Base-by-base conservation (phyloP, 306 rosid species). In the Urtica urens region DNA sequence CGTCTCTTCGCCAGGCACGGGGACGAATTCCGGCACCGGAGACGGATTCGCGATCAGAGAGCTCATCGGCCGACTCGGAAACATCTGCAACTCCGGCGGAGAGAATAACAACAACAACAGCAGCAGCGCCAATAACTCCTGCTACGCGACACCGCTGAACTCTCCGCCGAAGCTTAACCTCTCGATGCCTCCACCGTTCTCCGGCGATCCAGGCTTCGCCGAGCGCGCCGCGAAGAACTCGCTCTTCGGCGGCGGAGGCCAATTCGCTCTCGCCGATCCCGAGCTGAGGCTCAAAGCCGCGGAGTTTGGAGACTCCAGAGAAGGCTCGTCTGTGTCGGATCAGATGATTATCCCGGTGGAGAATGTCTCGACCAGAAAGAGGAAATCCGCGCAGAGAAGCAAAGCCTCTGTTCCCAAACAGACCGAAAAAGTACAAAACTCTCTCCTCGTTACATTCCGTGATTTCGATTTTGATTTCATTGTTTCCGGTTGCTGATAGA, bases 151-250 rank as follows among this genome's bases (percentile, higher is more conserved):
- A 10, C 83, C 83, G 17, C 40, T 77, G 45, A 77, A 72, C 60
- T 77, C 79, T 3, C 78, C 83, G 16, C 79, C 79, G 4, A 76
- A 71, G 63, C 78, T 63, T 48, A 71, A 63, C 24, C 57, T 67
- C 24, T 53, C 64, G 11, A 63, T 75, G 35, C 55, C 20, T 38
- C 26, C 66, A n/a, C 78, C 78, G 10, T 67, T 76, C 52, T 31
- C 74, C 20, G 63, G 76, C 28, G 82, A 76, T 49, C 76, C 78
- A 37, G 82, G 76, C 10, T 77, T 76, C 33, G 70, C 64, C 0
- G 83, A 72, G 48, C 73, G 83, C 34, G 79, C 76, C 39, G 73
- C 83, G 18, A 68, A 72, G 19, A 60, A 65, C 38, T 77, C 83
- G 44, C 51, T 65, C 38, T 72, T 76, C 50, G 78, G 65, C 14